These are phyloP conservation scores for Ganoderma resinaceum DNA, from an alignment of 1,284 basidiomycete species.

Conservation along the genomic window DNA sequence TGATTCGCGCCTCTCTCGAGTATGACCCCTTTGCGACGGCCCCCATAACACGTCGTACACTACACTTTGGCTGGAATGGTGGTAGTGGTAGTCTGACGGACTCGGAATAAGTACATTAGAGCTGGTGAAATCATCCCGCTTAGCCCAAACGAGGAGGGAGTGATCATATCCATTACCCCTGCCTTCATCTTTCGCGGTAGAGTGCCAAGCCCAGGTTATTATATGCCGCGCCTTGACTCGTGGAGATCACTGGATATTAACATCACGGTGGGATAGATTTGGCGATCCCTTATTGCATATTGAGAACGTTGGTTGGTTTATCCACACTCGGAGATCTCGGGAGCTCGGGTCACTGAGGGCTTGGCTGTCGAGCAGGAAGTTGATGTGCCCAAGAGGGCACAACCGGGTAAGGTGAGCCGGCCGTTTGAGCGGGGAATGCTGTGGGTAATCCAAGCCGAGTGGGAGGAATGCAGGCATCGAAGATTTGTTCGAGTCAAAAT, in stretches of 20 bases:
- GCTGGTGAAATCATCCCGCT: too few species aligned
- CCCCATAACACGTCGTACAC: too few species aligned
- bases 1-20: too few species aligned
- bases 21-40: too few species aligned
- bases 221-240: too few species aligned
- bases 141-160: too few species aligned
- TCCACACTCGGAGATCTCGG: not conserved
- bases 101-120: too few species aligned
- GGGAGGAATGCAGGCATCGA: not conserved
- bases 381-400: not conserved
- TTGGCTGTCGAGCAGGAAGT: not conserved
- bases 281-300: too few species aligned
- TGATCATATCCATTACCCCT: too few species aligned
- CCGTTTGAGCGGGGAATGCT: not conserved
- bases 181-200: not conserved
- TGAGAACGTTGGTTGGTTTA: not conserved
- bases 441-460: not conserved
- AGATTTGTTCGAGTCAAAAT: not conserved
- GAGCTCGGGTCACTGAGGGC: not conserved
- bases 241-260: not conserved
- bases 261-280: not conserved
- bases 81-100: too few species aligned
- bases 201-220: too few species aligned
- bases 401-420: not conserved
- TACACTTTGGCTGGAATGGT: too few species aligned